A percentile compares a stretch with the other conserved stretches of the same genome.
phyloP scores from a whole-genome alignment of 768 basidiomycete genomes.

The Cyclocybe cylindracea region DNA sequence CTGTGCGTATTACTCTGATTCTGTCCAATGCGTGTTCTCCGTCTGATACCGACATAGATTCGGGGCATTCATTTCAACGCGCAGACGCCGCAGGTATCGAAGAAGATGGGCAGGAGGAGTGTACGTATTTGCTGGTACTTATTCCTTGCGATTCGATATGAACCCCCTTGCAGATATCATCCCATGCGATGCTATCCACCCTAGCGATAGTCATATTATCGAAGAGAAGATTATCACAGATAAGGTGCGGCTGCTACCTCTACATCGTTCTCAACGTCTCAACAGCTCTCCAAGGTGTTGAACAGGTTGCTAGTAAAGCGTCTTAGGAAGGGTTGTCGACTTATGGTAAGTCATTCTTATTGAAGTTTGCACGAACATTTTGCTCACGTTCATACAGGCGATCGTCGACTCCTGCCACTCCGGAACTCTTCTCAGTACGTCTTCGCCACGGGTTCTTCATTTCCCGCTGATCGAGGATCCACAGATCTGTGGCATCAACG shows the following conservation, averaged over 20 bases:
- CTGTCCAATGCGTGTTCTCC: background rate
- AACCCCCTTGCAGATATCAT: constrained; percentile 4
- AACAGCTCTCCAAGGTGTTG: background rate
- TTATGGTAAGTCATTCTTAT: constrained; percentile 1
- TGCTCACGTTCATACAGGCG: background rate
- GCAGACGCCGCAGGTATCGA: background rate
- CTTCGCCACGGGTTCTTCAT: background rate
- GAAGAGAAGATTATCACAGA: constrained; percentile 2
- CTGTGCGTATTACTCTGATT: background rate
- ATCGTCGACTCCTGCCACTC: constrained; percentile 14
- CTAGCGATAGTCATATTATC: background rate
- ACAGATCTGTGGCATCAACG: constrained; percentile 13
- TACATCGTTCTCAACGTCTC: no score
- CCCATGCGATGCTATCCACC: constrained; percentile 9
- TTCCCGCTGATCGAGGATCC: background rate
- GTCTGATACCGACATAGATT: constrained; percentile 1
- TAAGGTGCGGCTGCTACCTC: background rate
- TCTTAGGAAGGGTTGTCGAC: constrained; percentile 2
- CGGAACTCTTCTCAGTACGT: constrained; percentile 13
- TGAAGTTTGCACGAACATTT: background rate
- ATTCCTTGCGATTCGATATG: background rate
- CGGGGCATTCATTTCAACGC: constrained; percentile 12
- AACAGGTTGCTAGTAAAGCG: constrained; percentile 3
- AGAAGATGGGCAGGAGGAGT: constrained; percentile 14
- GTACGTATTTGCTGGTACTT: background rate